Percentiles rank a stretch among this genome's conserved stretches.
Conservation (phyloP, 78 protist species). For the Corallochytrium limacisporum region DNA sequence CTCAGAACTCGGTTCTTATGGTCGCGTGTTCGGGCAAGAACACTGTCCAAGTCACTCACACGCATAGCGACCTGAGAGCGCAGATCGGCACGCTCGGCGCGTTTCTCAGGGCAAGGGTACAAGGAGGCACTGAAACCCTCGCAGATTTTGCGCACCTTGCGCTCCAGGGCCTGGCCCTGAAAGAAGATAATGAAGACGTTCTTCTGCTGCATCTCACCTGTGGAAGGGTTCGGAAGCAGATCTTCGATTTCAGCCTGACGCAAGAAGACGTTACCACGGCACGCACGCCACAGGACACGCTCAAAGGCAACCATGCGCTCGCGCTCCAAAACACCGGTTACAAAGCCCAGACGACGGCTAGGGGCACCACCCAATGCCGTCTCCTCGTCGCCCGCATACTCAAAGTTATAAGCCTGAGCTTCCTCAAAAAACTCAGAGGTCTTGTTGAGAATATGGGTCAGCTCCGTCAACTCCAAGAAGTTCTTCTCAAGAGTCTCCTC, state of each 20-base stretch:
- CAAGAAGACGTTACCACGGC: constrained; percentile 71
- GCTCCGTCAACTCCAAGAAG: constrained; percentile 41
- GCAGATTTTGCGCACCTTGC: constrained; percentile 62
- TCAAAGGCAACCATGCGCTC: constrained; percentile 38
- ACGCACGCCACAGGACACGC: constrained; percentile 69
- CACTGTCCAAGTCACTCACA: constrained; percentile 21
- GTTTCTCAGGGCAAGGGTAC: constrained; percentile 59
- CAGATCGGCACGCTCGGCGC: constrained; percentile 37
- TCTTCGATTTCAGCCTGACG: constrained; percentile 41
- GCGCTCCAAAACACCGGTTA: constrained; percentile 50
- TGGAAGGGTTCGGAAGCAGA: constrained; percentile 22
- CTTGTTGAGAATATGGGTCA: constrained; percentile 36
- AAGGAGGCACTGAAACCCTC: constrained; percentile 59
- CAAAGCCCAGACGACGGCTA: constrained; percentile 23
- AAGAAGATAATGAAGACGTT: constrained; percentile 55
- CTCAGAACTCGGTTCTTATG: constrained; percentile 31
- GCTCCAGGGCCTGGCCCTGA: constrained; percentile 59
- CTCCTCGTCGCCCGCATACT: neutral
- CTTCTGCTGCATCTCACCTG: constrained; percentile 38
- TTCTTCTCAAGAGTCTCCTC: constrained; percentile 40
- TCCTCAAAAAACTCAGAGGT: constrained; percentile 48
- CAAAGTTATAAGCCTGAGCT: neutral
- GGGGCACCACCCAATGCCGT: neutral
- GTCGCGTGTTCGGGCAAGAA: constrained; percentile 32
- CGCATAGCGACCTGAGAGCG: constrained; percentile 30